A percentile compares a stretch with the other conserved stretches of the same genome.
phyloP scores from a whole-genome alignment of 2,329 filamentous ascomycete species.

The Penicillium sp. region DNA sequence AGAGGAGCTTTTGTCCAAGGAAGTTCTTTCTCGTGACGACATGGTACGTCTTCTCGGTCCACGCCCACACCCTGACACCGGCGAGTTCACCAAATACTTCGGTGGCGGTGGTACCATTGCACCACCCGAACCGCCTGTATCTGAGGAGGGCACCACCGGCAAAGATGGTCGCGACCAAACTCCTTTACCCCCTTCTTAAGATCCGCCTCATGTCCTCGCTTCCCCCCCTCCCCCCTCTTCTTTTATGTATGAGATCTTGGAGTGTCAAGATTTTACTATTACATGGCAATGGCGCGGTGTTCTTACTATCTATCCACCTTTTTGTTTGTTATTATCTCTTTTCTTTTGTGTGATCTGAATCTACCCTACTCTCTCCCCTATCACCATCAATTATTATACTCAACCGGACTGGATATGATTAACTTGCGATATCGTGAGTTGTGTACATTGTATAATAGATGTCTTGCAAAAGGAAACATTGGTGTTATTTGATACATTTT shows the following conservation, averaged over 20 bases:
- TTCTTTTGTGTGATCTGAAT: background rate
- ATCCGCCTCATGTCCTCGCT: background rate
- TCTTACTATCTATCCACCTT: background rate
- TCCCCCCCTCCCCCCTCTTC: background rate
- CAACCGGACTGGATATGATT: background rate
- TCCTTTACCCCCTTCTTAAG: constrained; percentile 20
- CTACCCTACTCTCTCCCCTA: background rate
- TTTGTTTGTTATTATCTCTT: background rate
- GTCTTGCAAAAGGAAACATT: background rate
- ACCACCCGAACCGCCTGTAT: constrained; percentile 41
- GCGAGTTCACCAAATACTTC: constrained; percentile 96
- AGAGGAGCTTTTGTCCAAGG: constrained; percentile 87
- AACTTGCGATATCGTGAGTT: background rate
- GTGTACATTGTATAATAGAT: background rate
- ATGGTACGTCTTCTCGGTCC: constrained; percentile 83
- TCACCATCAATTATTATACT: background rate
- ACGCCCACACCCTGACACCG: constrained; percentile 76
- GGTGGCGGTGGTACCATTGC: constrained; percentile 51
- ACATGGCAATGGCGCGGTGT: background rate
- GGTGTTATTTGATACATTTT: background rate
- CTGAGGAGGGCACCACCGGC: constrained; percentile 41
- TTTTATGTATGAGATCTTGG: background rate
- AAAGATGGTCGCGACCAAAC: constrained; percentile 35
- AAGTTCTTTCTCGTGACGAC: constrained; percentile 86
- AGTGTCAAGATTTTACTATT: background rate